Conservation (phyloP, 2,329 filamentous ascomycete genomes). For the Stenocarpella maydis region DNA sequence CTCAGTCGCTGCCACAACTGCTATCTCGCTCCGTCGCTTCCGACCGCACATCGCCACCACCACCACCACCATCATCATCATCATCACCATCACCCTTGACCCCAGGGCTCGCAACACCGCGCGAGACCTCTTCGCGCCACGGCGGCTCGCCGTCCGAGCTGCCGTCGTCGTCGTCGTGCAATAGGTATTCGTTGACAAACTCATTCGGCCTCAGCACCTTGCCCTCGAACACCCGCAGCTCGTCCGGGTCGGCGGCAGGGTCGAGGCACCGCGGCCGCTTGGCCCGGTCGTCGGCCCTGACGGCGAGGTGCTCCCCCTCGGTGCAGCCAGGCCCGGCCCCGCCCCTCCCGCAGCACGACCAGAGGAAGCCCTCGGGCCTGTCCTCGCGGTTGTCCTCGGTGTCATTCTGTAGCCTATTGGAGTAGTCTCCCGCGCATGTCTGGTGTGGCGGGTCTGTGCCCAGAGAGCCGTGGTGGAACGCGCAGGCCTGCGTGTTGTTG, state of each 20-base stretch:
- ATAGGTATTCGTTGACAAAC: conserved; percentile 30
- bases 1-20: background rate
- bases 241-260: background rate
- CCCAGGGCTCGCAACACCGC: background rate
- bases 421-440: conserved; percentile 6
- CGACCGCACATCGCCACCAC: background rate
- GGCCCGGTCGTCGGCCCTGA: conserved; percentile 18
- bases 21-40: conserved; percentile 20
- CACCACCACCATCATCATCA: background rate
- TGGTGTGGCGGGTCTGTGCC: background rate
- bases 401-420: background rate
- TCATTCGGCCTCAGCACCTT: conserved; percentile 29
- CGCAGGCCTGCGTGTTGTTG: conserved; percentile 29
- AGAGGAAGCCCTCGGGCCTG: conserved; percentile 22
- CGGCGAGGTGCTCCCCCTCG: conserved; percentile 26
- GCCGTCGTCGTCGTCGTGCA: background rate
- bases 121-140: background rate
- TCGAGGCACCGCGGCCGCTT: conserved; percentile 8
- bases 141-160: background rate
- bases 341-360: conserved; percentile 29
- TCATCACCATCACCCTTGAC: background rate
- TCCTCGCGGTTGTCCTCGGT: conserved; percentile 25
- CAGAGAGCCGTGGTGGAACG: conserved; percentile 26
- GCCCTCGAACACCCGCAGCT: conserved; percentile 27
- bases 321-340: conserved; percentile 26